Conservation (phyloP, 2,329 filamentous ascomycete species). For the Diaporthe longicolla region DNA sequence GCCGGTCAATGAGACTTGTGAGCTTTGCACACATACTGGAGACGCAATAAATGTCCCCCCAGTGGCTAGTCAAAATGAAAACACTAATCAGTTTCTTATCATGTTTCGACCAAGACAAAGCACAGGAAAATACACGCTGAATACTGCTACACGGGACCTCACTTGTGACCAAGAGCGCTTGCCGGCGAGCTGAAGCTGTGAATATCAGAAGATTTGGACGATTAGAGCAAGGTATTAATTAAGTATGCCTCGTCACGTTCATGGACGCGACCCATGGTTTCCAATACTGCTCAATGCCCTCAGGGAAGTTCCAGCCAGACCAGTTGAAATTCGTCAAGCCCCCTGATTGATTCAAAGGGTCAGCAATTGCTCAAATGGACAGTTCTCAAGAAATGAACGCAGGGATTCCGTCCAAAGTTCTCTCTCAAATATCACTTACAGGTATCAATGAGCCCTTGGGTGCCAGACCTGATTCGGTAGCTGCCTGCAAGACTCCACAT, state of each 20-base stretch:
- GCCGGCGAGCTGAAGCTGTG: background rate
- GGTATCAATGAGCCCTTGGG: constrained; percentile 60
- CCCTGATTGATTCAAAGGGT: constrained; percentile 43
- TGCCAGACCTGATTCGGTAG: constrained; percentile 60
- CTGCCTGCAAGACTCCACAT: constrained; percentile 65
- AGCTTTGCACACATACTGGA: background rate
- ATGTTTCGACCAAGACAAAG: background rate
- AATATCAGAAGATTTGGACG: background rate
- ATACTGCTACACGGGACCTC: background rate
- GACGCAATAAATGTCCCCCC: background rate
- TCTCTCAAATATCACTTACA: constrained; percentile 47
- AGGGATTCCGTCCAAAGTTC: background rate
- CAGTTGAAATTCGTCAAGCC: constrained; percentile 62
- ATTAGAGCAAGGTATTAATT: background rate
- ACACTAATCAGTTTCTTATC: background rate
- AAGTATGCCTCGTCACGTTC: constrained; percentile 47
- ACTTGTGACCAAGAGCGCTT: background rate
- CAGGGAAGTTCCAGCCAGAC: constrained; percentile 61
- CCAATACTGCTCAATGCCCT: constrained; percentile 63
- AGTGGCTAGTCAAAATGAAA: background rate
- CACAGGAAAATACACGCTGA: no score
- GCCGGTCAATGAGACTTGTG: background rate
- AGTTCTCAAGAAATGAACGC: no score
- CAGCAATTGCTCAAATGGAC: background rate
- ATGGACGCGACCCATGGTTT: constrained; percentile 64